Evolutionary conservation across 2,329 filamentous ascomycete species (phyloP), one percentile per base, ranked within the genome.

Genomic region (Fusarium circinatum): DNA sequence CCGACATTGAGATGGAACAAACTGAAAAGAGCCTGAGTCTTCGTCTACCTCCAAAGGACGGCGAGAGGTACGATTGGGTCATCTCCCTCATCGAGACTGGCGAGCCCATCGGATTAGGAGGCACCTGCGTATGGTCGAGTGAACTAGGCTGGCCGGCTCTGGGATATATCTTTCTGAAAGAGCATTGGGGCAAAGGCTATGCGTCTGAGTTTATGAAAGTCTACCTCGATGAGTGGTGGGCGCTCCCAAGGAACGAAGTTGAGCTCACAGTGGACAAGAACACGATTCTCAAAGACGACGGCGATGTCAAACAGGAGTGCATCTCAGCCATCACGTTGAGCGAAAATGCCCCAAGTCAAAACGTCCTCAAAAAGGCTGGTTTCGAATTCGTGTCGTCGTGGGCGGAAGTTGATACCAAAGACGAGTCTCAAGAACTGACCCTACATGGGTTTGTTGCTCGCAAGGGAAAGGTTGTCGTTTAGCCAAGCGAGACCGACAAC

Each of bases 281-380:
- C 65, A 84, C 83, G 14, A 78, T 86, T 22, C 74, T n/a, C 30
- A 77, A 69, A 18, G 77, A 78, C 12, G 78, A 78, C 12, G 79
- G 70, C 7, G 69, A 75, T 24, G 45, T 77, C 48, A 81, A 83
- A 32, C 79, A 78, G 34, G 86, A 88, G 78, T 75, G 80, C 52
- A 68, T 90, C 48, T 76, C 82, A 24, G 88, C 87, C 3, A 79
- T 88, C 12, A 87, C 88, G 15, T 84, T 87, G 42, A 79, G 79
- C 2, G 77, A 79, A 18, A 91, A 93, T 74, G 62, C 67, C 13
- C 83, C 82, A 8, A 93, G 91, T 73, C 85, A 86, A 65, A 84
- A 84, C 7, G 87, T 93, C 13, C 73, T 93, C 62, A 75, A 79
- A 54, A 92, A 91, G 77, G 80, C 78, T 20, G 90, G 90, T 2